Evolutionary conservation across 768 basidiomycete species (phyloP), one percentile per base, ranked within the genome.

Genomic region (Boletellus ananas): DNA sequence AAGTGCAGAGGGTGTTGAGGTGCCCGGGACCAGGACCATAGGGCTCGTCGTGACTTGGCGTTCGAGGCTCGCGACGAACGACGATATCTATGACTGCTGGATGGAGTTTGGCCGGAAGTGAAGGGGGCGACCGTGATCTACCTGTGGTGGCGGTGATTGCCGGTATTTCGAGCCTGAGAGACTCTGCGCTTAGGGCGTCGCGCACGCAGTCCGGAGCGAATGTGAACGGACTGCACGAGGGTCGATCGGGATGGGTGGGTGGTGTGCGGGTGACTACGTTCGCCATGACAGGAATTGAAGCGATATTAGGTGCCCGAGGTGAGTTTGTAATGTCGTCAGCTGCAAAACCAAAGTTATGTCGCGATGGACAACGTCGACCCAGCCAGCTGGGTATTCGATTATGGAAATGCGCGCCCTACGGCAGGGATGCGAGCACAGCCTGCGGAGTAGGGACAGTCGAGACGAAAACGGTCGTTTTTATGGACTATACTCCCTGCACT

Each of bases 101-200:
- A 27, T 69, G 63, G 34, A 67, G 54, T 50, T 69, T 67, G 20
- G 63, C 55, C 14, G 66, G 66, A 31, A 67, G 56, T 16, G 57
- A 50, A 29, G 59, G 60, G 45, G 42, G 52, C 4, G 41, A 9
- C 4, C 41, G 54, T 45, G 50, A 46, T 54, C 49, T 47, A 9
- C 33, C 21, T 14, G 43, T 25, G 33, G 38, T 36, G 49, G 57
- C 13, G 21, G 50, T 43, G 37, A 45, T 12, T 20, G 43, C 43
- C 2, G 43, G 36, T 18, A 31, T 27, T 20, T 38, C 52, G 14
- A 20, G 20, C 39, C n/a, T 41, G 17, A 33, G 27, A 4, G 38
- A 27, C 6, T 29, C 23, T 31, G 37, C 5, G 42, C 18, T 20
- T 16, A 39, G n/a, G 1, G 31, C 37, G 40, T 48, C 47, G 23